Conservation (phyloP, 1,284 basidiomycete genomes). For the Apiotrichum sp. region DNA sequence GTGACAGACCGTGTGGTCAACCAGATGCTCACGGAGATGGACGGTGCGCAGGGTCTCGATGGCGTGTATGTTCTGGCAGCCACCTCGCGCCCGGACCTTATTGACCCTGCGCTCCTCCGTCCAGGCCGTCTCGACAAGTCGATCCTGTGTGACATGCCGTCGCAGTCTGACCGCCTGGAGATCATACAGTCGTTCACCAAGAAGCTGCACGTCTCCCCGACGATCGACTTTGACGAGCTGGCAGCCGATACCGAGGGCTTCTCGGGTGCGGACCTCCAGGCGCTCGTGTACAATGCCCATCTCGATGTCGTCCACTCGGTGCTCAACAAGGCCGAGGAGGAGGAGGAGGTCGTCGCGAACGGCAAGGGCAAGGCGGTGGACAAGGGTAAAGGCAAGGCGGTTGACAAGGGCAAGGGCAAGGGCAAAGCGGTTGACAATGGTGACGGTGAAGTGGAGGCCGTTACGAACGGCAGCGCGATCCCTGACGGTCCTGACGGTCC, state of each 20-base stretch:
- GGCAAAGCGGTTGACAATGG: neutral
- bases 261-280: slow-evolving; percentile 94
- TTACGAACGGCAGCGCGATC: slow-evolving; percentile 6
- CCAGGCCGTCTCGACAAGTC: slow-evolving; percentile 95
- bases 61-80: slow-evolving; percentile 98
- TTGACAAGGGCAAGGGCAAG: slow-evolving; percentile 12
- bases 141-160: slow-evolving; percentile 88
- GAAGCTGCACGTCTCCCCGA: slow-evolving; percentile 63
- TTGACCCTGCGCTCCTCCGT: slow-evolving; percentile 90
- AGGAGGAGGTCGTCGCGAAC: slow-evolving; percentile 14
- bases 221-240: slow-evolving; percentile 63
- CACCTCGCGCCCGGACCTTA: slow-evolving; percentile 93
- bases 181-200: slow-evolving; percentile 72
- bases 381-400: slow-evolving; percentile 13
- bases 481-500: slow-evolving; percentile 6
- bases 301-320: slow-evolving; percentile 76
- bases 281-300: slow-evolving; percentile 92
- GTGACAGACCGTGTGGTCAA: slow-evolving; percentile 99
- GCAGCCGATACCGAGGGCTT: slow-evolving; percentile 75
- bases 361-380: slow-evolving; percentile 34
- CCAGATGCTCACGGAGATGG: slow-evolving; percentile 98
- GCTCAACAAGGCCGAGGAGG: slow-evolving; percentile 50
- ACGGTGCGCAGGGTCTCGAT: slow-evolving; percentile 94
- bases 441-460: no score
- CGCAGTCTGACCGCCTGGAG: slow-evolving; percentile 65